These are phyloP conservation scores for Harrya chromipes DNA, from an alignment of 768 basidiomycete species.

Conservation along the genomic window DNA sequence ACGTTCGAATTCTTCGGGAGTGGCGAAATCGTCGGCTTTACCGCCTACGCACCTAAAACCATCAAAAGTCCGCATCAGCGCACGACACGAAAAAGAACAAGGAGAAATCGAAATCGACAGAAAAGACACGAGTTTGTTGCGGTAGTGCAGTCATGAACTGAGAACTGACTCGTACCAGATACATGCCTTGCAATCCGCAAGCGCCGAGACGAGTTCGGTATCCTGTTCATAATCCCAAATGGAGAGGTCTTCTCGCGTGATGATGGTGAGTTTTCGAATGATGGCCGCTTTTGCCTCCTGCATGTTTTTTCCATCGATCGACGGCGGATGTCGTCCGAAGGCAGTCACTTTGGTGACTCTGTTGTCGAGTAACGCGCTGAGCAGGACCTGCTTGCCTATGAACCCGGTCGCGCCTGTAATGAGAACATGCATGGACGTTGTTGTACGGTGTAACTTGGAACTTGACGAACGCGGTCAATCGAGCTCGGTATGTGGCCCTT, in stretches of 20 bases:
- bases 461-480: no score
- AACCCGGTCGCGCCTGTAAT: conserved; percentile 27
- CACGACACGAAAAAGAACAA: background rate
- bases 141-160: background rate
- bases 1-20: conserved; percentile 25
- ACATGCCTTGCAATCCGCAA: conserved; percentile 23
- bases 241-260: conserved; percentile 24
- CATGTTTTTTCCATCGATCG: conserved; percentile 20
- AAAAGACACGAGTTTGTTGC: no score
- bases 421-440: conserved; percentile 21
- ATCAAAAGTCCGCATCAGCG: conserved; percentile 1
- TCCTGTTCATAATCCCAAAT: conserved; percentile 28
- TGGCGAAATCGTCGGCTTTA: conserved; percentile 19
- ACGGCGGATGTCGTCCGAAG: conserved; percentile 20
- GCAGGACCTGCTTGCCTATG: conserved; percentile 20
- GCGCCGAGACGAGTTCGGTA: conserved; percentile 18
- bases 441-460: background rate
- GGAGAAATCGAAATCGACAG: background rate
- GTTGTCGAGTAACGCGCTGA: conserved; percentile 18
- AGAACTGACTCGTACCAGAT: conserved; percentile 16
- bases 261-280: conserved; percentile 19
- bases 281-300: conserved; percentile 13
- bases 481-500: no score
- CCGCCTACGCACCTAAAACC: conserved; percentile 25
- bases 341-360: conserved; percentile 25